Percentiles rank a stretch among this genome's conserved stretches.
Conservation (phyloP, 169 alveolate species). For the Plasmodium ovale region DNA sequence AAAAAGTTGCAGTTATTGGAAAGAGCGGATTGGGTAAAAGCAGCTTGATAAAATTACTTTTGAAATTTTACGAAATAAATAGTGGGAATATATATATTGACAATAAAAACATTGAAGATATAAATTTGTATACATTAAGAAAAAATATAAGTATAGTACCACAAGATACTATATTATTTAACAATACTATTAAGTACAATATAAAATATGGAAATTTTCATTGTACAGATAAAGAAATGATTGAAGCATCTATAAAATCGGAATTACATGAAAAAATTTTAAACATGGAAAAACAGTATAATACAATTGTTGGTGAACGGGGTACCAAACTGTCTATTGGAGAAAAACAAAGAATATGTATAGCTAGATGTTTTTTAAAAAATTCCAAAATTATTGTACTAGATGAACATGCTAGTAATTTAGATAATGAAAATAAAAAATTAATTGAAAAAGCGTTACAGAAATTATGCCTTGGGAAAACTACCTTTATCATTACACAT, state of each 20-base stretch:
- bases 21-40: constrained; percentile 97
- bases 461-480: constrained; percentile 72
- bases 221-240: constrained; percentile 84
- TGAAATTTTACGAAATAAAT: constrained; percentile 92
- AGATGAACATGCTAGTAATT: constrained; percentile 99
- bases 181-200: constrained; percentile 91
- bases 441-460: constrained; percentile 64
- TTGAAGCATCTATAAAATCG: constrained; percentile 56
- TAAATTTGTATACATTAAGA: constrained; percentile 85
- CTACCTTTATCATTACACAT: constrained; percentile 74
- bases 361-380: constrained; percentile 96
- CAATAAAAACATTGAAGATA: constrained; percentile 89
- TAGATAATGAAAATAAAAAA: constrained; percentile 92
- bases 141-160: constrained; percentile 92
- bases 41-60: constrained; percentile 92
- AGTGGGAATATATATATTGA: constrained; percentile 90
- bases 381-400: constrained; percentile 94
- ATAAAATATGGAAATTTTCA: constrained; percentile 91
- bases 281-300: constrained; percentile 77
- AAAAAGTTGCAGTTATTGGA: constrained; percentile 84
- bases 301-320: constrained; percentile 97
- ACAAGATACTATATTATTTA: constrained; percentile 94
- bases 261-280: constrained; percentile 76
- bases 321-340: constrained; percentile 99
- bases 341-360: constrained; percentile 97